Percentiles rank a stretch among this genome's conserved stretches.
phyloP scores from a whole-genome alignment of 768 basidiomycete species.

The Coprinopsis marcescibilis region DNA sequence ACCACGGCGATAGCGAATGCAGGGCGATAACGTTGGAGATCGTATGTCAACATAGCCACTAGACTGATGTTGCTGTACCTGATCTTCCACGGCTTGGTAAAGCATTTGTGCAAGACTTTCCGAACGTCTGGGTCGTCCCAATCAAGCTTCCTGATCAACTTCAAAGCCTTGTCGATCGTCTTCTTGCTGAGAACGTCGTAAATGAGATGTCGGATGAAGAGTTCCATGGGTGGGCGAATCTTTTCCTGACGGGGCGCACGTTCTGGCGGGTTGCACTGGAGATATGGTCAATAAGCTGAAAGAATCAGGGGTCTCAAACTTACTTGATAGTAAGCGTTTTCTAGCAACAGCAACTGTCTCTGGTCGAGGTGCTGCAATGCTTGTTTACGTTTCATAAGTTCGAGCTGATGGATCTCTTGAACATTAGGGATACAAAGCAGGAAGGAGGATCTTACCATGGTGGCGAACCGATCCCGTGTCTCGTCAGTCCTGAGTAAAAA shows the following conservation, averaged over 20 bases:
- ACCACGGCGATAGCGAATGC: constrained; percentile 84
- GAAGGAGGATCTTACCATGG: constrained; percentile 58
- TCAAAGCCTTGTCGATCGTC: constrained; percentile 94
- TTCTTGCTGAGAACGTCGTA: constrained; percentile 90
- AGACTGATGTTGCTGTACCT: constrained; percentile 87
- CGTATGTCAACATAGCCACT: constrained; percentile 91
- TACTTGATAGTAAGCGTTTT: constrained; percentile 98
- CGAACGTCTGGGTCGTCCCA: constrained; percentile 78
- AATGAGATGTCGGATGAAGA: constrained; percentile 94
- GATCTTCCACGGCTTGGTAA: constrained; percentile 98
- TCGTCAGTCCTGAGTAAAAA: constrained; percentile 86
- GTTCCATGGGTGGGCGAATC: constrained; percentile 77
- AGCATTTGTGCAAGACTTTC: constrained; percentile 73
- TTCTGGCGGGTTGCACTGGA: constrained; percentile 94
- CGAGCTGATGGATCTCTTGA: constrained; percentile 48
- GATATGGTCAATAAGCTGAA: neutral
- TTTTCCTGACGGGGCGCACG: constrained; percentile 83
- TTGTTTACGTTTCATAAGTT: constrained; percentile 94
- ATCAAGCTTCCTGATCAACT: constrained; percentile 87
- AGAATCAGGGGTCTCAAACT: constrained; percentile 3
- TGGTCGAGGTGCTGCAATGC: constrained; percentile 90
- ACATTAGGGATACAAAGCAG: constrained; percentile 3
- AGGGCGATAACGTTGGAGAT: constrained; percentile 89
- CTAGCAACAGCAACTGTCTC: constrained; percentile 80
- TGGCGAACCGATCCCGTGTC: constrained; percentile 78